Conservation (phyloP, 2,329 filamentous ascomycete genomes). For the Aspergillus costaricaensis region DNA sequence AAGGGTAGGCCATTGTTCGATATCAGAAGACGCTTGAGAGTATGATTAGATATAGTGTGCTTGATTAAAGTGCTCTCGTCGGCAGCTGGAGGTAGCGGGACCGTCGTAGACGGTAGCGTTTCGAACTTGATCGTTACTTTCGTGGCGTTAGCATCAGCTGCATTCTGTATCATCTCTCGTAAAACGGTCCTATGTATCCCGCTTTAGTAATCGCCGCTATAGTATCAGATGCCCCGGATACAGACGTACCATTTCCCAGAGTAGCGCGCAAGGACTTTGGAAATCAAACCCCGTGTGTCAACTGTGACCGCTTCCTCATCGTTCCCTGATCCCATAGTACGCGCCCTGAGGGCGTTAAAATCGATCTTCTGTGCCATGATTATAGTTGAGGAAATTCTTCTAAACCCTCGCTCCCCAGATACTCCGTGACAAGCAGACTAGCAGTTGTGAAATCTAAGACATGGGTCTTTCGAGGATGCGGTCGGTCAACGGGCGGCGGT, state of each 20-base stretch:
- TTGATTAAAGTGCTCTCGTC: conserved; percentile 73
- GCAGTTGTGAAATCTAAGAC: not conserved
- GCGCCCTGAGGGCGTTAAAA: conserved; percentile 73
- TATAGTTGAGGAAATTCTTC: conserved; percentile 6
- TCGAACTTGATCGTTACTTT: conserved; percentile 91
- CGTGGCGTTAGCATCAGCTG: conserved; percentile 91
- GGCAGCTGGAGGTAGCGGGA: conserved; percentile 67
- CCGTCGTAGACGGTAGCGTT: conserved; percentile 76
- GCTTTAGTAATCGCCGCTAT: conserved; percentile 16
- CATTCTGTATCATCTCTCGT: conserved; percentile 95
- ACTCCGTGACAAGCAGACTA: not conserved
- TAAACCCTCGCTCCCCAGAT: not conserved
- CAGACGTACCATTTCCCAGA: conserved; percentile 84
- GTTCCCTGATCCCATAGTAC: conserved; percentile 80
- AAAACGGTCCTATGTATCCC: conserved; percentile 58
- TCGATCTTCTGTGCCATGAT: conserved; percentile 70
- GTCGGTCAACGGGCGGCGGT: not conserved
- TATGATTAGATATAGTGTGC: conserved; percentile 82
- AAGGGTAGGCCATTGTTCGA: conserved; percentile 91
- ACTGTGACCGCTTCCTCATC: conserved; percentile 98
- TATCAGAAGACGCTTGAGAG: conserved; percentile 81
- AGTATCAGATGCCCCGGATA: conserved; percentile 23
- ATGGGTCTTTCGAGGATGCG: not conserved
- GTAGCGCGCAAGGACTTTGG: conserved; percentile 95
- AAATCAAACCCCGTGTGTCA: conserved; percentile 93